Evolutionary conservation across 257 asterid genomes (phyloP).

Genomic region (Craterostigma plantagineum): DNA sequence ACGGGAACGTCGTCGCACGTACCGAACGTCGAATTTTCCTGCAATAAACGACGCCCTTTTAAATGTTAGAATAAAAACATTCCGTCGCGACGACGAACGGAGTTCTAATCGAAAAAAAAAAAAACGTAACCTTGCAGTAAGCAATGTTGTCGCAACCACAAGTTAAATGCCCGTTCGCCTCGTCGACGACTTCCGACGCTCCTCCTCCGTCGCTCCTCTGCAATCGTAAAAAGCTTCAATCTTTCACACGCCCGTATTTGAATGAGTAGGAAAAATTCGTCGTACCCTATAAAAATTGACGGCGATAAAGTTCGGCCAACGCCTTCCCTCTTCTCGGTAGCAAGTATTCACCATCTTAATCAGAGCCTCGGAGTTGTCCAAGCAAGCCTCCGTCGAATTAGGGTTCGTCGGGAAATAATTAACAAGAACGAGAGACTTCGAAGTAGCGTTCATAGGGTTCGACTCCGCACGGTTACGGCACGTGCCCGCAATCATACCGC

Average conservation of each 20-base stretch:
- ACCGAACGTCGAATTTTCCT: slow-evolving; percentile 38
- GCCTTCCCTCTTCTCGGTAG: slow-evolving; percentile 33
- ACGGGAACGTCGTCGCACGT: slow-evolving; percentile 58
- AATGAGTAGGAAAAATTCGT: not conserved
- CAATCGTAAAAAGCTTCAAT: slow-evolving; percentile 3
- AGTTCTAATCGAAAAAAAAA: too few species aligned
- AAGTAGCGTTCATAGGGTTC: slow-evolving; percentile 35
- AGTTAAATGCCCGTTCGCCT: slow-evolving; percentile 68
- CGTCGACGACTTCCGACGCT: slow-evolving; percentile 73
- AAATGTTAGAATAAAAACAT: too few species aligned
- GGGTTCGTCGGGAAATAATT: slow-evolving; percentile 63
- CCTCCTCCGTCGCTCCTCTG: slow-evolving; percentile 93
- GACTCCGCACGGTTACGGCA: slow-evolving; percentile 74
- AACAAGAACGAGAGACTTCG: slow-evolving; percentile 52
- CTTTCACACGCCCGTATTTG: not conserved
- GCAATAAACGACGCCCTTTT: not conserved
- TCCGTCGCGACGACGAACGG: too few species aligned
- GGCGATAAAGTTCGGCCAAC: slow-evolving; percentile 93
- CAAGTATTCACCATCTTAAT: slow-evolving; percentile 44
- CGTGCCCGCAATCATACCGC: slow-evolving; percentile 45
- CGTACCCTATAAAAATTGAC: slow-evolving; percentile 70
- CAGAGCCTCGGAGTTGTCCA: slow-evolving; percentile 52
- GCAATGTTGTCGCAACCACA: slow-evolving; percentile 81
- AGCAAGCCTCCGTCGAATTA: slow-evolving; percentile 42
- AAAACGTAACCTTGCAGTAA: slow-evolving; percentile 90